Evolutionary conservation across 208 protist genomes (phyloP).

Genomic region (Endotrypanum monterogeii): DNA sequence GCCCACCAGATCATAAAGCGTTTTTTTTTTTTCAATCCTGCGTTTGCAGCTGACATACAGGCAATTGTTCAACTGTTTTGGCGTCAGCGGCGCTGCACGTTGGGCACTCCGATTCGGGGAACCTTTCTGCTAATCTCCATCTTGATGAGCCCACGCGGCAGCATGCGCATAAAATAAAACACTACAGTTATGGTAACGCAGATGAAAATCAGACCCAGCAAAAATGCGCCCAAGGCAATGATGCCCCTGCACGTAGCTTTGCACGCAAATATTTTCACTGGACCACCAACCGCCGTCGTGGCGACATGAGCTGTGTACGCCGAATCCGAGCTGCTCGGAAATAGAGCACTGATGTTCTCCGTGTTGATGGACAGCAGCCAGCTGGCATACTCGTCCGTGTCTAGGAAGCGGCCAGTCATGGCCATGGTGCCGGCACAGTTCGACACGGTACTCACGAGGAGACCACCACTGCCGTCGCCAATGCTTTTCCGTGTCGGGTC

Average conservation of each 20-base stretch:
- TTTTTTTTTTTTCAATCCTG: too few species aligned
- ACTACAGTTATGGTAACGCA: constrained; percentile 3
- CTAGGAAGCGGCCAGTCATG: constrained; percentile 24
- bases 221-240: constrained; percentile 5
- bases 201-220: not conserved
- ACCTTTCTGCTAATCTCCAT: too few species aligned
- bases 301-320: constrained; percentile 1
- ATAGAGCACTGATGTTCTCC: not conserved
- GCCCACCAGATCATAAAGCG: too few species aligned
- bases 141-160: too few species aligned
- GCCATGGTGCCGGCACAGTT: not conserved
- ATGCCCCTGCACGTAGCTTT: constrained; percentile 16
- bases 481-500: constrained; percentile 6
- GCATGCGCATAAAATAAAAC: too few species aligned
- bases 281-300: not conserved
- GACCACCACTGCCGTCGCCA: constrained; percentile 18
- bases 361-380: constrained; percentile 13
- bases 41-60: too few species aligned
- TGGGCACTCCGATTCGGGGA: too few species aligned
- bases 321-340: constrained; percentile 9
- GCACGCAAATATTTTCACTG: not conserved
- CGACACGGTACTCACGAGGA: not conserved
- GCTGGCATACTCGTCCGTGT: constrained; percentile 15
- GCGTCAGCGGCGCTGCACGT: too few species aligned
- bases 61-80: too few species aligned